These are phyloP conservation scores for Vicia sativa DNA, from an alignment of 306 rosid genomes.

Conservation along the genomic window DNA sequence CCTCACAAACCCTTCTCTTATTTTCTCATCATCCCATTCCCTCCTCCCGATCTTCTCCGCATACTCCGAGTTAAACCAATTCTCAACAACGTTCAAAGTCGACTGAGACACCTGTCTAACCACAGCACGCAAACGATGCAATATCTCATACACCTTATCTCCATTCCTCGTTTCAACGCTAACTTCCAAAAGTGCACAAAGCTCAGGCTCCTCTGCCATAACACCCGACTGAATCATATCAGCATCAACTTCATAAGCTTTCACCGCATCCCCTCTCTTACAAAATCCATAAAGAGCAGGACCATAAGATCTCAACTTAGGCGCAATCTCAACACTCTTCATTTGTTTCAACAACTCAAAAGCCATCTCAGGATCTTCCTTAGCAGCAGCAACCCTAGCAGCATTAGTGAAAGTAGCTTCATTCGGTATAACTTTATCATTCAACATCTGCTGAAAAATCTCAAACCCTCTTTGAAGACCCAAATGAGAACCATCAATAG, in stretches of 20 bases:
- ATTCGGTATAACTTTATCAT: constrained; percentile 60
- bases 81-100: constrained; percentile 62
- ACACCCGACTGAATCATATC: constrained; percentile 70
- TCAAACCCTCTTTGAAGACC: constrained; percentile 72
- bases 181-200: constrained; percentile 68
- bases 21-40: constrained; percentile 61
- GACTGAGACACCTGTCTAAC: constrained; percentile 83
- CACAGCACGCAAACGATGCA: constrained; percentile 66
- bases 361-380: constrained; percentile 82
- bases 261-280: constrained; percentile 66
- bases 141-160: constrained; percentile 73
- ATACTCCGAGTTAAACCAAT: constrained; percentile 68
- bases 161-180: constrained; percentile 49
- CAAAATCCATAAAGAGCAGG: constrained; percentile 86
- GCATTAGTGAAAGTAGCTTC: constrained; percentile 84
- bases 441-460: constrained; percentile 72
- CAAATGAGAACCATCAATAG: neutral
- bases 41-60: constrained; percentile 57
- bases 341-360: constrained; percentile 73
- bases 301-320: constrained; percentile 82
- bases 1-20: constrained; percentile 55
- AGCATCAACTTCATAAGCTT: constrained; percentile 71
- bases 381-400: constrained; percentile 78
- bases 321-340: constrained; percentile 59
- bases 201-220: constrained; percentile 72